Evolutionary conservation across 164 flowering plant species (phyloP), one percentile per base, ranked within the genome.

Genomic region (Umbellularia californica): DNA sequence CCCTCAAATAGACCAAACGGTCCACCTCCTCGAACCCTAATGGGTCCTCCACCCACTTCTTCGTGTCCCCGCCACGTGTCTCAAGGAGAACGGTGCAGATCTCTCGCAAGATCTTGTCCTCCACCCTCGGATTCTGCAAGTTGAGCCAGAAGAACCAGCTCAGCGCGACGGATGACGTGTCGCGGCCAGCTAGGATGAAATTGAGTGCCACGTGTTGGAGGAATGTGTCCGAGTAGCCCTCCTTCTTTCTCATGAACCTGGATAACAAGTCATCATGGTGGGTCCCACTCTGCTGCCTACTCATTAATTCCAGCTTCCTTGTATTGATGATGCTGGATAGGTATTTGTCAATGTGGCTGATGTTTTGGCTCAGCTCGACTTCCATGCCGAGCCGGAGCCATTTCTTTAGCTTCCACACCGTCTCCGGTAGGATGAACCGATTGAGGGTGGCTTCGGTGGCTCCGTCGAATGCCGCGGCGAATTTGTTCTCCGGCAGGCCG

Each of bases 381-480:
- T 90, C 94, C 84, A 85, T 52, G 3, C 94, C 94, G 2, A 87
- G 84, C 69, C 88, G 75, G 41, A 90, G 84, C 88, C 88, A 84
- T 70, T 82, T 90, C 86, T 80, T 90, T 25, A 87, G 52, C 78
- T 79, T 87, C 94, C 94, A 90, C 1, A 87, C 71, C 20, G 82
- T 1, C 70, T 84, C 84, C 1, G 94, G 94, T 22, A 90, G 35
- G 41, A 90, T 83, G 69, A 86, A 85, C 14, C 94, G 87, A 20
- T 86, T 87, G 70, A 90, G 77, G 28, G 90, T 35, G 70, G 92
- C 92, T 58, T 90, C 92, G 0, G 92, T 90, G 80, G 94, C 94
- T 24, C 84, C 79, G 74, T 90, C 93, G 68, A 90, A 90, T 12
- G 93, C 81, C 9, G 76, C 1, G 2, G 93, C 91, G 51, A 90